phyloP scores from a whole-genome alignment of 2,329 filamentous ascomycete genomes.

The Clarireedia paspali region DNA sequence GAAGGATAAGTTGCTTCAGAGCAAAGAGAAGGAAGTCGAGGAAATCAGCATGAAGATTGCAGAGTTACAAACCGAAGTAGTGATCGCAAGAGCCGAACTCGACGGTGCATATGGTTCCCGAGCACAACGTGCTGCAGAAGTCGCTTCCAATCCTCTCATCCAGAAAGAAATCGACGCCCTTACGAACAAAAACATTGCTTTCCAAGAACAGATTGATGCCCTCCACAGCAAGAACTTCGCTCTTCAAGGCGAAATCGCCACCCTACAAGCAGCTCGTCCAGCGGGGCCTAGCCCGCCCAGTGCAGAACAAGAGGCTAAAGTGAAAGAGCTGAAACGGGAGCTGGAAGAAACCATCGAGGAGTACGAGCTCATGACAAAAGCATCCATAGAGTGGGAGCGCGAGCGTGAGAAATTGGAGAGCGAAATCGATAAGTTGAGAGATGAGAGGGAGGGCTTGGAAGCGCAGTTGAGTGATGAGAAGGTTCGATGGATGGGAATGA shows the following conservation, averaged over 20 bases:
- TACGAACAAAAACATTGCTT: constrained; percentile 35
- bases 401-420: constrained; percentile 58
- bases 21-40: constrained; percentile 42
- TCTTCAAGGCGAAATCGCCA: constrained; percentile 8
- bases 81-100: constrained; percentile 84
- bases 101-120: constrained; percentile 87
- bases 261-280: background rate
- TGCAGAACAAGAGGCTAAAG: constrained; percentile 26
- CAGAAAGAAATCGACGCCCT: constrained; percentile 53
- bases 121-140: constrained; percentile 60
- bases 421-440: constrained; percentile 54
- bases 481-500: constrained; percentile 56
- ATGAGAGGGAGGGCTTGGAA: constrained; percentile 56
- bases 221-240: constrained; percentile 12
- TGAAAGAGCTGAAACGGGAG: constrained; percentile 53
- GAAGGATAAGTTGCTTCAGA: constrained; percentile 24
- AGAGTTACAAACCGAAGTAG: constrained; percentile 67
- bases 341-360: constrained; percentile 60
- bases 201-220: constrained; percentile 23
- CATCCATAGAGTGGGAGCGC: constrained; percentile 63
- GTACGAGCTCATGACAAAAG: constrained; percentile 63
- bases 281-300: background rate
- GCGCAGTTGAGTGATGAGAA: constrained; percentile 58
- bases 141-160: constrained; percentile 47
- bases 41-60: constrained; percentile 56